Evolutionary conservation across 345 rosid genomes (phyloP), one percentile per base, ranked within the genome.

Genomic region (Heritiera littoralis): DNA sequence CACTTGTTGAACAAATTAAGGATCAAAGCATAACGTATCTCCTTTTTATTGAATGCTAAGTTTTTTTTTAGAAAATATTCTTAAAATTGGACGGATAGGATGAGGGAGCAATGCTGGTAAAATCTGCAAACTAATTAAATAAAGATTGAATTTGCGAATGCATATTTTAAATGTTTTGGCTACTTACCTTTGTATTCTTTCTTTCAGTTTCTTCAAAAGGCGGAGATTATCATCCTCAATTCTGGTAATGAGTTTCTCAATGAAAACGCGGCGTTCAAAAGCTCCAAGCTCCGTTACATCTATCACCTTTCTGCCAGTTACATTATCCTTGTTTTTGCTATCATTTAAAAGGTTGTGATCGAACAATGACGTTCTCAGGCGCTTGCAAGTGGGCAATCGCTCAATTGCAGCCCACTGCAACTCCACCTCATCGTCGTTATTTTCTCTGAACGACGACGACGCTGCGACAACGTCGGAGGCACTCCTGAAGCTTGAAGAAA

Each of bases 321-420:
- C 72, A 3, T 6, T 64, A 17, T 78, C 28, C 7, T 49, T 65
- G 1, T 17, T 72, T 48, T 65, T 65, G 43, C 28, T 17, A 14
- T n/a, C 78, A 18, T 28, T 40, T 8, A 55, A 7, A 80, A 60
- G 58, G 4, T 45, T 56, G 23, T 41, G 20, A 41, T 80, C 82
- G 10, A 85, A 78, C 72, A 86, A 60, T 7, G 85, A 79, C 0
- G 84, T 81, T 72, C 76, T 76, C 5, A 82, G 61, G 55, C 86
- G 74, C 23, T 28, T 20, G 20, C 9, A 66, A 0, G 87, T 85
- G 2, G 88, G 91, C 49, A 89, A 68, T 72, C 91, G 82, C 81
- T 89, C 83, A n/a, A 85, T 81, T 0, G 88, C 88, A 0, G 81
- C 89, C 91, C 88, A 84, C 81, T 77, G 88, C 65, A 86, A 48